A percentile compares a stretch with the other conserved stretches of the same genome.
Evolutionary conservation across 2,329 filamentous ascomycete species (phyloP).

Genomic region (Colletotrichum sp.): DNA sequence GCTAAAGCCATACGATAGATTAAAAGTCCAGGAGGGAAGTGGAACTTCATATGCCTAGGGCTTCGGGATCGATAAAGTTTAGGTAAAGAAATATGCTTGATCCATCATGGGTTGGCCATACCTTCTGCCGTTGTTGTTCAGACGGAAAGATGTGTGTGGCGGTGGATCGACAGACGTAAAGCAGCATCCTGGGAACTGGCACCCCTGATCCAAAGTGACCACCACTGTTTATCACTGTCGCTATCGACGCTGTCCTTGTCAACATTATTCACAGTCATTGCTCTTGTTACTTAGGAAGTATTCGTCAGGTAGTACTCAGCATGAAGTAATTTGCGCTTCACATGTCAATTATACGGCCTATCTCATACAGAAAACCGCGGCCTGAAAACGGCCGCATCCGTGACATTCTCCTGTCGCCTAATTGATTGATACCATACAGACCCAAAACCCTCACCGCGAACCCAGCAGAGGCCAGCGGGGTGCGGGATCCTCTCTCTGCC

Average conservation of each 20-base stretch:
- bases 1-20: neutral
- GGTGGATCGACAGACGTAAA: neutral
- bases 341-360: neutral
- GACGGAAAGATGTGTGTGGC: neutral
- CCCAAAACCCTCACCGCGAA: neutral
- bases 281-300: neutral
- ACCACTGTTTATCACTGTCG: neutral
- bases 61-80: neutral
- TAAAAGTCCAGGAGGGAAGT: neutral
- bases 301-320: neutral
- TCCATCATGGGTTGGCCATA: neutral
- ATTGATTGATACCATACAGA: neutral
- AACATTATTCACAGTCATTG: fast-evolving
- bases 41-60: neutral
- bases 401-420: neutral
- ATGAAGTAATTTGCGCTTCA: neutral
- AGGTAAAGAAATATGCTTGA: neutral
- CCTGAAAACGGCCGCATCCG: neutral
- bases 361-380: neutral
- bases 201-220: neutral
- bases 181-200: neutral
- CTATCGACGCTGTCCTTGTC: neutral
- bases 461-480: neutral
- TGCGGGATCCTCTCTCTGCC: neutral
- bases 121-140: neutral